Conservation (phyloP, 352 stramenopile species). For the Pythium coloratum region DNA sequence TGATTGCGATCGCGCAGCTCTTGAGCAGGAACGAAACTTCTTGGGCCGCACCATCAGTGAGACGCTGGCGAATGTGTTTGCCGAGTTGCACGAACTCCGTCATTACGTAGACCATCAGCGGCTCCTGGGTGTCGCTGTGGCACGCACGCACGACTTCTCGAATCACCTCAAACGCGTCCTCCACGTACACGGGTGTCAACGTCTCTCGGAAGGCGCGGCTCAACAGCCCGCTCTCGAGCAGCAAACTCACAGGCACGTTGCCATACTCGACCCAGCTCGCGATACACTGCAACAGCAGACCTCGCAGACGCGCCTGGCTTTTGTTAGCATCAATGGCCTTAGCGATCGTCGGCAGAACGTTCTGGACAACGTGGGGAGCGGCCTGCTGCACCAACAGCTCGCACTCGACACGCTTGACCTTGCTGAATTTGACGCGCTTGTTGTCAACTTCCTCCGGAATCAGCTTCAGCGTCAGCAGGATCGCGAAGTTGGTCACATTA, state of each 20-base stretch:
- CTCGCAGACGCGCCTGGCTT: slow-evolving; percentile 42
- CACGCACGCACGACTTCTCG: slow-evolving; percentile 70
- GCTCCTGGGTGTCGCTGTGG: slow-evolving; percentile 52
- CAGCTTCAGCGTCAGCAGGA: slow-evolving; percentile 71
- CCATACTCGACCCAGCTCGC: slow-evolving; percentile 78
- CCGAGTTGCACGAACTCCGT: slow-evolving; percentile 73
- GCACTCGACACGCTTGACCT: slow-evolving; percentile 60
- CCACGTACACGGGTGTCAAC: slow-evolving; percentile 34
- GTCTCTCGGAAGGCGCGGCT: slow-evolving; percentile 63
- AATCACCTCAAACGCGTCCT: slow-evolving; percentile 58
- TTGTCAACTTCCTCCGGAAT: slow-evolving; percentile 81
- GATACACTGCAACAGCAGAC: slow-evolving; percentile 62
- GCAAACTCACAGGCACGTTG: slow-evolving; percentile 44
- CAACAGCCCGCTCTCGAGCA: slow-evolving; percentile 64
- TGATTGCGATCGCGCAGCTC: slow-evolving; percentile 53
- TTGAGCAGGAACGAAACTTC: slow-evolving; percentile 49
- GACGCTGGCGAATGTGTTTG: slow-evolving; percentile 49
- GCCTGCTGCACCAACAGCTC: slow-evolving; percentile 71
- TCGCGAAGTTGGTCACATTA: slow-evolving; percentile 69
- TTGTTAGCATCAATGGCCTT: slow-evolving; percentile 54
- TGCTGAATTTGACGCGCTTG: slow-evolving; percentile 77
- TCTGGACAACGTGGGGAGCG: slow-evolving; percentile 56
- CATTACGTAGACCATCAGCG: slow-evolving; percentile 80
- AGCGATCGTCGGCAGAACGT: slow-evolving; percentile 58
- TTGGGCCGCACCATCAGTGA: slow-evolving; percentile 23